Evolutionary conservation across 441 rosid genomes (phyloP), one percentile per base, ranked within the genome.

Genomic region (Eutrema salsugineum): DNA sequence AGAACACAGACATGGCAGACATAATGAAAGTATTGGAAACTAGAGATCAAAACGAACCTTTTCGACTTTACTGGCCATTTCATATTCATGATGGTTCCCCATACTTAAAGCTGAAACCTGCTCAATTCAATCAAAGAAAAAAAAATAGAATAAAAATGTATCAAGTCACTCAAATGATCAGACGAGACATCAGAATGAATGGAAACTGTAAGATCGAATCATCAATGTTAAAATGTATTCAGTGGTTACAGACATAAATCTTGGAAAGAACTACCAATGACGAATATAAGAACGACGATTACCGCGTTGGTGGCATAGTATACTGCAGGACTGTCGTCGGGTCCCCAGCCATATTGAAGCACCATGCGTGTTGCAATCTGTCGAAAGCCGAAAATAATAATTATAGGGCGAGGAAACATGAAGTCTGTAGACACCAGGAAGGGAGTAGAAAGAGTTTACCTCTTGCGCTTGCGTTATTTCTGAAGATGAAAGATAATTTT

Each of bases 271-370:
- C 55, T 35, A 51, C 27, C 8, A 47, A 70, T 63, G 35, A 20
- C 24, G 22, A 55, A 27, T 38, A 22, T 48, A 77, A 46, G 73
- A 77, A 75, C 50, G 65, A 61, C 42, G 32, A 62, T 72, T 92
- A 94, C 99, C 91, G 96, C 94, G 39, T 82, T 85, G 66, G 76
- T 84, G 42, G 87, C 86, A 58, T 85, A 87, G 87, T 90, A 89
- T 50, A 92, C 82, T 44, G 96, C 98, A 47, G 97, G 94, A 82
- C 90, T 92, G 77, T 92, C 98, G 77, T 94, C 97, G 20, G 99
- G 98, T 27, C 98, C 99, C 99, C 99, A 94, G 8, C 98, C 99
- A 75, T 90, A 94, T 69, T 92, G 96, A 82, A 91, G 88, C 80
- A 94, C 97, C 99, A 94, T 94, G 67, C 96, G 74, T 59, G 97